Evolutionary conservation across 768 basidiomycete species (phyloP).

Genomic region (Lactarius trivialis): DNA sequence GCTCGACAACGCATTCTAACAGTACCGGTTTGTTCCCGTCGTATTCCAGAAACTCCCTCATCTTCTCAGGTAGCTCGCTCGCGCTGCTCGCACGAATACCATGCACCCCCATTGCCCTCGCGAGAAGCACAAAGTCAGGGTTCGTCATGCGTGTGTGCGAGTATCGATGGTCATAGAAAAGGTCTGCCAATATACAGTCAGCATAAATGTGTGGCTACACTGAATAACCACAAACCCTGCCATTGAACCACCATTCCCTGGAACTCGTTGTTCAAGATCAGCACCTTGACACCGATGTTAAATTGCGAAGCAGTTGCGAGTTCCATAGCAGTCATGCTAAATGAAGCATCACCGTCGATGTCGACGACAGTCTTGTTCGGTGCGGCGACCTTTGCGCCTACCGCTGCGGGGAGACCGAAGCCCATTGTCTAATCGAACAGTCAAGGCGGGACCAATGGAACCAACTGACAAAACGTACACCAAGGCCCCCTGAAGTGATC

Average conservation of each 20-base stretch:
- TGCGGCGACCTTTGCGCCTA: constrained; percentile 95
- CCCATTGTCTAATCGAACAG: constrained; percentile 77
- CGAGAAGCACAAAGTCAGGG: constrained; percentile 89
- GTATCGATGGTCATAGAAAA: constrained; percentile 96
- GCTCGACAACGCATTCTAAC: constrained; percentile 84
- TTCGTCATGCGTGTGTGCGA: constrained; percentile 95
- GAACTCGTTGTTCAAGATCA: constrained; percentile 93
- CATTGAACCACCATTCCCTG: constrained; percentile 99
- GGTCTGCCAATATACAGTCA: constrained; percentile 40
- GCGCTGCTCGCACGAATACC: constrained; percentile 67
- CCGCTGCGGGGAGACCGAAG: constrained; percentile 89
- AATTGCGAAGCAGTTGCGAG: constrained; percentile 89
- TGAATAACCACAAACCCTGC: constrained; percentile 61
- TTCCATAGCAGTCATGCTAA: constrained; percentile 99
- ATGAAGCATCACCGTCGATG: constrained; percentile 96
- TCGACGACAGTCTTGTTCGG: constrained; percentile 92
- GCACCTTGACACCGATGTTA: constrained; percentile 90
- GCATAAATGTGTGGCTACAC: neutral
- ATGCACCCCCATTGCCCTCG: constrained; percentile 87
- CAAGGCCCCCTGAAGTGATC: constrained; percentile 92
- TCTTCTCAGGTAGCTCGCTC: constrained; percentile 83
- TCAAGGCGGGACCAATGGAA: constrained; percentile 9
- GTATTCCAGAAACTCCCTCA: constrained; percentile 99
- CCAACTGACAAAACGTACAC: constrained; percentile 45
- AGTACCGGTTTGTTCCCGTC: constrained; percentile 80